Evolutionary conservation across 176 grass and related monocot species (phyloP), one percentile per base, ranked within the genome.

Genomic region (Otatea glauca): DNA sequence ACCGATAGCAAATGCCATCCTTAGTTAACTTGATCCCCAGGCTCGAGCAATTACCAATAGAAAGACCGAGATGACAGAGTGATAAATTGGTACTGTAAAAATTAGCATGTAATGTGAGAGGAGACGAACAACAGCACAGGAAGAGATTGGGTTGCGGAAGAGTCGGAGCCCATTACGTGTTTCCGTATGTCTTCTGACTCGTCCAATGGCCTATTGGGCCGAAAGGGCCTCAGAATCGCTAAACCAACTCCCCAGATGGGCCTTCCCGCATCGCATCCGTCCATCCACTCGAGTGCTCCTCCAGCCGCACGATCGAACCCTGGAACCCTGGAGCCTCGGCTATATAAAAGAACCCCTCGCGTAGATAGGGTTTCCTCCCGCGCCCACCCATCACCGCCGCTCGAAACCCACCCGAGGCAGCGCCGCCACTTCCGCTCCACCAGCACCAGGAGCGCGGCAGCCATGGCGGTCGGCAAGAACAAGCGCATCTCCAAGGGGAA

Each of bases 401-500:
- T 37, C 12, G 9, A 70, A 67, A 17, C 16, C 16, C 86, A 14
- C 0, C 21, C 21, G 82, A 35, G 38, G 78, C 88, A 17, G 77
- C 70, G 88, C 83, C 83, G 72, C 70, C 88, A 6, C 62, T 24
- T 18, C 70, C 83, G 6, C 48, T 24, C 25, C 3, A 12, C 11
- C 44, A 51, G 44, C 44, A 14, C 54, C 54, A 5, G 62, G 49
- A 63, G 21, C 60, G 64, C 76, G 9, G 58, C 70, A 48, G 25
- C 62, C 62, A 91, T 91, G 89, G 89, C 85, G 2, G 85, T 87
- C 49, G 94, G 96, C 0, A 98, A 95, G 88, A 98, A 98, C 93
- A 95, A 98, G 89, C 45, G 96, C 66, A 98, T 98, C 71, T 92
- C 88, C 59, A 95, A 98, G 86, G 93, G 96, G 0, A 92, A 93